A percentile compares a stretch with the other conserved stretches of the same genome.
phyloP scores from a whole-genome alignment of 1,284 basidiomycete species.

The Marasmius sp. region DNA sequence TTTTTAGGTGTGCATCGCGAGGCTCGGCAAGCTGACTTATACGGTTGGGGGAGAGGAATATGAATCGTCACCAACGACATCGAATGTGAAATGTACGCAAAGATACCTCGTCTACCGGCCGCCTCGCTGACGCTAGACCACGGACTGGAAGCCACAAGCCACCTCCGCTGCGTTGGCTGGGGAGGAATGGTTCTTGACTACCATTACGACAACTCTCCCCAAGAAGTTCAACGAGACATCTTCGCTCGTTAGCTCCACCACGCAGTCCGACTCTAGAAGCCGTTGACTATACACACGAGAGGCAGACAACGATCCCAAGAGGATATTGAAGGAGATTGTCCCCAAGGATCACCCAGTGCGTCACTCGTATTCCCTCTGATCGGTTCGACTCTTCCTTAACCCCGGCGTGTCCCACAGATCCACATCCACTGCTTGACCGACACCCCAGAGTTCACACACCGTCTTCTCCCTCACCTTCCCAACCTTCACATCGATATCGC shows the following conservation, averaged over 20 bases:
- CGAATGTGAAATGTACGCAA: constrained; percentile 69
- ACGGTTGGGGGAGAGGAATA: too few species aligned
- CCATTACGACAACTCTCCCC: constrained; percentile 76
- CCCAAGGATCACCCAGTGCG: constrained; percentile 66
- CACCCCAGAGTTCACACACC: constrained; percentile 65
- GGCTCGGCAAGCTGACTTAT: too few species aligned
- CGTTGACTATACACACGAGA: constrained; percentile 77
- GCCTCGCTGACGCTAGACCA: neutral
- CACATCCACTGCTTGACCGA: constrained; percentile 85
- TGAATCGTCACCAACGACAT: constrained; percentile 64
- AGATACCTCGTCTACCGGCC: constrained; percentile 9
- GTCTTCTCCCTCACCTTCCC: constrained; percentile 73
- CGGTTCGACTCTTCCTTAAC: neutral
- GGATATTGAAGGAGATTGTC: constrained; percentile 70
- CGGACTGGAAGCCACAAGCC: constrained; percentile 72
- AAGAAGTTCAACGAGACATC: constrained; percentile 62
- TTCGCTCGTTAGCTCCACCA: constrained; percentile 66
- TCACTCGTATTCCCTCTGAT: neutral
- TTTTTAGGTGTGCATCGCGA: too few species aligned
- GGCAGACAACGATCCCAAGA: constrained; percentile 79
- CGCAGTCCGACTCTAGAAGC: constrained; percentile 67
- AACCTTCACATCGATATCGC: constrained; percentile 82
- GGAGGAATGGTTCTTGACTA: constrained; percentile 86
- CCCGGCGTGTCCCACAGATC: constrained; percentile 41
- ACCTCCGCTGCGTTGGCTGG: constrained; percentile 80